A percentile compares a stretch with the other conserved stretches of the same genome.
These are phyloP conservation scores for Kondoa malvinella DNA, from an alignment of 768 basidiomycete species.

Conservation along the genomic window DNA sequence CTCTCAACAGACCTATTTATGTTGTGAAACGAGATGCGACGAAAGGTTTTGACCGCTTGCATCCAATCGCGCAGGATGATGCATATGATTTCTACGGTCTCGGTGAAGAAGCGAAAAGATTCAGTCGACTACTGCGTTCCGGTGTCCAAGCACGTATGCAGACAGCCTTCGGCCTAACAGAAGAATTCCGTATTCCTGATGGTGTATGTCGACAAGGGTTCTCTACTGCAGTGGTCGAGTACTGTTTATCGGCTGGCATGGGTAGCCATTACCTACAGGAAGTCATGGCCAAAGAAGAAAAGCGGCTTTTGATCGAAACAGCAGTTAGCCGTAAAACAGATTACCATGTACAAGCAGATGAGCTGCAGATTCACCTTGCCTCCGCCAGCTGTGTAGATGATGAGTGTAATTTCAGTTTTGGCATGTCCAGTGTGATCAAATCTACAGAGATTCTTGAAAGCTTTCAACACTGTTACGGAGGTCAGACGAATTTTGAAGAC, in stretches of 20 bases:
- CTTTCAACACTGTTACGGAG: no score
- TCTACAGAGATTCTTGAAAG: no score
- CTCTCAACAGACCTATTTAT: not conserved
- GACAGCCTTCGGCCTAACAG: not conserved
- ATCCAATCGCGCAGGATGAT: not conserved
- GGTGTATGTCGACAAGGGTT: not conserved
- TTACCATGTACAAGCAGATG: no score
- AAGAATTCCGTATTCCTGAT: not conserved
- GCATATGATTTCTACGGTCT: not conserved
- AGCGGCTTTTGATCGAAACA: no score
- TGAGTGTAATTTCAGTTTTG: no score
- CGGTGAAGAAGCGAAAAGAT: not conserved
- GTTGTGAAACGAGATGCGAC: not conserved
- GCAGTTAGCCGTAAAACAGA: no score
- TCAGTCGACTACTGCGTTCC: not conserved
- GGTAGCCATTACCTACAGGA: not conserved
- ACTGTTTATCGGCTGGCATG: not conserved
- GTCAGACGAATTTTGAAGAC: no score
- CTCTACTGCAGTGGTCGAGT: not conserved
- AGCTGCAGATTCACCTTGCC: no score
- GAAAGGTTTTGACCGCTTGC: not conserved
- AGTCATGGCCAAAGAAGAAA: no score
- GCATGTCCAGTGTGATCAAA: no score
- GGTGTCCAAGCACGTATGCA: not conserved
- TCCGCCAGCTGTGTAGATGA: no score